Evolutionary conservation across 2,329 filamentous ascomycete genomes (phyloP).

Genomic region (Talaromyces albobiverticillius): DNA sequence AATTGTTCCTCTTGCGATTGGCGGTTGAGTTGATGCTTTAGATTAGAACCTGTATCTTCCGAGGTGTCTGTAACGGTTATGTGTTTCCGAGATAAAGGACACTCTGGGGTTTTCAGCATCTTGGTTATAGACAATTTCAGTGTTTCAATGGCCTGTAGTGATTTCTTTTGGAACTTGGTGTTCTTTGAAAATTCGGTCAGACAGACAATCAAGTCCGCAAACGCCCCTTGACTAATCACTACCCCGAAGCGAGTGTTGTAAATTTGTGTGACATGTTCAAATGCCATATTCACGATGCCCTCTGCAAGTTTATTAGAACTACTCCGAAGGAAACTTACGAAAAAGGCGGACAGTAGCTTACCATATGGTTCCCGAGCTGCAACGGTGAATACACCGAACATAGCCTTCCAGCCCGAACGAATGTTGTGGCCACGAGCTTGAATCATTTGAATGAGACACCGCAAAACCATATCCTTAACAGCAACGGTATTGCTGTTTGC

Average conservation of each 20-base stretch:
- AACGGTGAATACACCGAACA: slow-evolving; percentile 98
- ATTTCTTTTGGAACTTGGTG: slow-evolving; percentile 97
- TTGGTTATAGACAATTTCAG: slow-evolving; percentile 89
- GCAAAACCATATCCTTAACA: slow-evolving; percentile 95
- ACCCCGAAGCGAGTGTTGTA: slow-evolving; percentile 95
- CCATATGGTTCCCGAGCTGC: slow-evolving; percentile 85
- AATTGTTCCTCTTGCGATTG: slow-evolving; percentile 95
- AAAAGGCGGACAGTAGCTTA: slow-evolving; percentile 32
- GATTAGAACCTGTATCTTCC: slow-evolving; percentile 45
- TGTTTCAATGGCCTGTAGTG: slow-evolving; percentile 89
- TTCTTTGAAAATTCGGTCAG: slow-evolving; percentile 99
- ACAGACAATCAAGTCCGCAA: slow-evolving; percentile 93
- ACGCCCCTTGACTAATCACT: slow-evolving; percentile 93
- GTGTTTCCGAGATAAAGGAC: slow-evolving; percentile 72
- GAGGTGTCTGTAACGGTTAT: slow-evolving; percentile 41
- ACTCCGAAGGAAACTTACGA: neutral
- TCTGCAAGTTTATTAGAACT: slow-evolving; percentile 49
- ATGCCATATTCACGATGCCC: slow-evolving; percentile 92
- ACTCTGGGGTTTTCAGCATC: slow-evolving; percentile 95
- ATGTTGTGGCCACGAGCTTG: slow-evolving; percentile 96
- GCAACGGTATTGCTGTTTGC: slow-evolving; percentile 85
- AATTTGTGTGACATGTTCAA: slow-evolving; percentile 92
- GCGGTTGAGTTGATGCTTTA: slow-evolving; percentile 64
- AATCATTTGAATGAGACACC: slow-evolving; percentile 98
- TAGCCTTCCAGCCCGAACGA: slow-evolving; percentile 95